These are phyloP conservation scores for Galeopsis tetrahit DNA, from an alignment of 257 asterid genomes.

Conservation along the genomic window DNA sequence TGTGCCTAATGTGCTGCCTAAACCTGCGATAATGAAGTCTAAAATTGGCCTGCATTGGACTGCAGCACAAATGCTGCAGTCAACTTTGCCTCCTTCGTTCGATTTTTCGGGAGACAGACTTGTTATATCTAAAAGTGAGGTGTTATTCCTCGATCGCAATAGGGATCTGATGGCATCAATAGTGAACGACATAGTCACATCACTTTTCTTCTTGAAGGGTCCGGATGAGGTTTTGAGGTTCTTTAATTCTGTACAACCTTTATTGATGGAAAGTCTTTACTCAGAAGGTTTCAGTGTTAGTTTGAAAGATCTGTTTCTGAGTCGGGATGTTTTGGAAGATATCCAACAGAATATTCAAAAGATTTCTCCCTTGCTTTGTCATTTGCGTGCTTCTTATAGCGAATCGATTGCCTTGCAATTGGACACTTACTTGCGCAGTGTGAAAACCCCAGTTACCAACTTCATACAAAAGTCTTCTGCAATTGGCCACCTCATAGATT, in stretches of 20 bases:
- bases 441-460: slow-evolving; percentile 64
- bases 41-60: slow-evolving; percentile 82
- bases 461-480: slow-evolving; percentile 67
- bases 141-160: slow-evolving; percentile 54
- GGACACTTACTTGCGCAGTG: slow-evolving; percentile 59
- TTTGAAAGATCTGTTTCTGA: slow-evolving; percentile 69
- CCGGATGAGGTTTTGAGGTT: slow-evolving; percentile 77
- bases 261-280: slow-evolving; percentile 80
- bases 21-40: slow-evolving; percentile 64
- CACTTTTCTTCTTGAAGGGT: slow-evolving; percentile 83
- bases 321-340: slow-evolving; percentile 51
- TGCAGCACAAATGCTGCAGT: slow-evolving; percentile 72
- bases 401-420: slow-evolving; percentile 67
- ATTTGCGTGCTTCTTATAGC: slow-evolving; percentile 55
- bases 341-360: slow-evolving; percentile 58
- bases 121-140: slow-evolving; percentile 54
- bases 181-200: slow-evolving; percentile 69
- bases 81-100: slow-evolving; percentile 66
- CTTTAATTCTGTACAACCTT: slow-evolving; percentile 76
- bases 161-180: slow-evolving; percentile 67
- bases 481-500: slow-evolving; percentile 72
- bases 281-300: slow-evolving; percentile 80
- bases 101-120: slow-evolving; percentile 79
- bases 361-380: slow-evolving; percentile 50
- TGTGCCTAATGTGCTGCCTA: slow-evolving; percentile 53